A percentile compares a stretch with the other conserved stretches of the same genome.
Conservation (phyloP, 2,329 filamentous ascomycete genomes). For the Drechslera avenae region DNA sequence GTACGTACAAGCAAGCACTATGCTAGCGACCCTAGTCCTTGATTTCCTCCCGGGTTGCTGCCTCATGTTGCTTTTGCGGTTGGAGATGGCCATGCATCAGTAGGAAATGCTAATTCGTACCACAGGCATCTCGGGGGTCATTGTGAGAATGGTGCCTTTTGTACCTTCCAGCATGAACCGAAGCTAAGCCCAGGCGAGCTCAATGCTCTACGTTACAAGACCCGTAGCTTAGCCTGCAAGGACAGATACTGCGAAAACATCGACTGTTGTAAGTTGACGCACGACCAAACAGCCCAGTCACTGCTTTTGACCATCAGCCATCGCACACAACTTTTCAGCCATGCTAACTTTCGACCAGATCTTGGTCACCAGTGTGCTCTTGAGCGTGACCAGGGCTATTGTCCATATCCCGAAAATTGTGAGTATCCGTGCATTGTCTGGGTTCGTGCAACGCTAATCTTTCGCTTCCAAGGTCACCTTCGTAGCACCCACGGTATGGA, state of each 20-base stretch:
- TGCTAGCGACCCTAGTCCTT: too few species aligned
- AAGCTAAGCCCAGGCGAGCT: slow-evolving; percentile 46
- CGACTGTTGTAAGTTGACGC: slow-evolving; percentile 46
- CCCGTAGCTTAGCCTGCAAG: slow-evolving; percentile 49
- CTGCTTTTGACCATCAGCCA: not conserved
- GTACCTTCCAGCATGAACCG: slow-evolving; percentile 51
- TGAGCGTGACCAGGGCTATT: slow-evolving; percentile 47
- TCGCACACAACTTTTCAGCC: not conserved
- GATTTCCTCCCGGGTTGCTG: too few species aligned
- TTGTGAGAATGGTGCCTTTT: slow-evolving; percentile 50
- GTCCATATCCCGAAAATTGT: slow-evolving; percentile 44
- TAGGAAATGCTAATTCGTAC: not conserved
- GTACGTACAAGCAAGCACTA: not conserved
- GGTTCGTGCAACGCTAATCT: not conserved
- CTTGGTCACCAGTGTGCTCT: slow-evolving; percentile 49
- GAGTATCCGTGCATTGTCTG: not conserved
- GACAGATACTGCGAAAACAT: slow-evolving; percentile 48
- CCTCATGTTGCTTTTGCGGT: too few species aligned
- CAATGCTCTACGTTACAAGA: slow-evolving; percentile 50
- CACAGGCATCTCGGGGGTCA: slow-evolving; percentile 41
- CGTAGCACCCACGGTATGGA: slow-evolving; percentile 49
- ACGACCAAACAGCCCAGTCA: not conserved
- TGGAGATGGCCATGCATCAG: too few species aligned
- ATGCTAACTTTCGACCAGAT: slow-evolving; percentile 25
- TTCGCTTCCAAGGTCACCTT: slow-evolving; percentile 32